phyloP scores from a whole-genome alignment of 2,329 filamentous ascomycete species.

The Phyllosticta paracitricarpa region DNA sequence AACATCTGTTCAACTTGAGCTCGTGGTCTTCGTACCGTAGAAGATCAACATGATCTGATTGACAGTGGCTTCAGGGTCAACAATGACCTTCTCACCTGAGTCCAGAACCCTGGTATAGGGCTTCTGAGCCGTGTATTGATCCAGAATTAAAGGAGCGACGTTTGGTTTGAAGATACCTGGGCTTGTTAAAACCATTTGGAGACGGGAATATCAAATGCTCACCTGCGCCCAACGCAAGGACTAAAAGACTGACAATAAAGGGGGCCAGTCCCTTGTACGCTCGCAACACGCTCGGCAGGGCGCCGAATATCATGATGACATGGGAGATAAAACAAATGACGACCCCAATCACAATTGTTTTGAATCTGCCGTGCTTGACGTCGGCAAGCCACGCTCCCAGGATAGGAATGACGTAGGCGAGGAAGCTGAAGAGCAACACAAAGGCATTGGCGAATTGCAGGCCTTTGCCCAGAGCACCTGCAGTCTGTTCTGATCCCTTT shows the following conservation, averaged over 20 bases:
- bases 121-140: constrained; percentile 35
- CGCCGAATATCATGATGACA: constrained; percentile 24
- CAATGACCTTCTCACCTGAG: constrained; percentile 36
- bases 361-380: constrained; percentile 32
- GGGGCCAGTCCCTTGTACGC: constrained; percentile 26
- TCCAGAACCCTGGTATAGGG: constrained; percentile 34
- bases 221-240: constrained; percentile 30
- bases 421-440: constrained; percentile 45
- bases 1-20: not conserved
- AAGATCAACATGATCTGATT: constrained; percentile 28
- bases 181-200: not conserved
- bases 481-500: constrained; percentile 25
- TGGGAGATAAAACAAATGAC: constrained; percentile 30
- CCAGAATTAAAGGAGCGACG: constrained; percentile 34
- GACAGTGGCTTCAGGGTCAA: constrained; percentile 38
- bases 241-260: constrained; percentile 30
- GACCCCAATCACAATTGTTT: constrained; percentile 30
- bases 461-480: constrained; percentile 52
- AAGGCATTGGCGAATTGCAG: constrained; percentile 44
- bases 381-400: constrained; percentile 34
- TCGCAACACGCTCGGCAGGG: constrained; percentile 32
- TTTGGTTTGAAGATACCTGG: constrained; percentile 31
- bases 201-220: constrained; percentile 15
- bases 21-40: constrained; percentile 16
- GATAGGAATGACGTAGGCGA: constrained; percentile 50